Percentiles rank a stretch among this genome's conserved stretches.
Conservation (phyloP, 345 rosid species). For the Gossypium stocksii region DNA sequence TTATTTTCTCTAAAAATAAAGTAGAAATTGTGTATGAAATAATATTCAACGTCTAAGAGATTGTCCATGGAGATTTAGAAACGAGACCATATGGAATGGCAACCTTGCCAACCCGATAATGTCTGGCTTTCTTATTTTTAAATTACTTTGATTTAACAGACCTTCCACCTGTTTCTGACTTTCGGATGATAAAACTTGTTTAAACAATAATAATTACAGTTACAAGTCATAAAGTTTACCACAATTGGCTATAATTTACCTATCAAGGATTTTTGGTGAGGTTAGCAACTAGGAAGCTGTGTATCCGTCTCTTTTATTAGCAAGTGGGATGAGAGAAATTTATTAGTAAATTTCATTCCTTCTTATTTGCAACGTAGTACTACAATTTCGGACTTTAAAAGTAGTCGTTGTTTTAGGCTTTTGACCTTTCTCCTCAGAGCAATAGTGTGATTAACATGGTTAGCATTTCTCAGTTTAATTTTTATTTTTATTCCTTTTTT, state of each 20-base stretch:
- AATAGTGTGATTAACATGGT: no score
- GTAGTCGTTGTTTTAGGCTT: no score
- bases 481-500: no score
- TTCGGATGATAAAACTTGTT: not conserved
- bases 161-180: not conserved
- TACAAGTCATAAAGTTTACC: not conserved
- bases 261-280: not conserved
- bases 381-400: no score
- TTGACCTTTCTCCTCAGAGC: no score
- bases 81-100: constrained; percentile 1
- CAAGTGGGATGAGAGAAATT: no score
- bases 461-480: no score
- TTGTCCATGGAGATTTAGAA: not conserved
- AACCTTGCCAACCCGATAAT: constrained; percentile 9
- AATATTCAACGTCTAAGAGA: no score
- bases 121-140: not conserved
- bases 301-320: no score
- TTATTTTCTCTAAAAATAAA: not conserved
- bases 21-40: no score
- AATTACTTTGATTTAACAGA: not conserved
- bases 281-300: not conserved
- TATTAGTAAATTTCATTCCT: no score
- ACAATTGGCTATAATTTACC: not conserved
- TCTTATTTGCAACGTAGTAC: no score
- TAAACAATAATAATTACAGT: not conserved